Base-by-base conservation (phyloP, 2,329 filamentous ascomycete genomes). In the Xylaria digitata region DNA sequence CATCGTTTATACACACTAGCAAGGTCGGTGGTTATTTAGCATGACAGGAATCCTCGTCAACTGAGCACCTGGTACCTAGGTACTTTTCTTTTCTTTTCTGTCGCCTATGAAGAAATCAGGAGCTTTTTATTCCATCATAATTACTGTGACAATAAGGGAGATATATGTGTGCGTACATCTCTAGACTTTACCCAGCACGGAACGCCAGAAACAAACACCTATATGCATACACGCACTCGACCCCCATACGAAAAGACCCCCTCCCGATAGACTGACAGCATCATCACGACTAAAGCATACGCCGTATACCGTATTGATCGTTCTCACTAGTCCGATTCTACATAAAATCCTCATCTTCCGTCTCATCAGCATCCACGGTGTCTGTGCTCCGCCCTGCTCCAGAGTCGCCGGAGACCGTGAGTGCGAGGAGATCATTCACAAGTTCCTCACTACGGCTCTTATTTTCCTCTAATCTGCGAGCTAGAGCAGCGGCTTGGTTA, bases 281-380 rank as follows among this genome's bases (percentile, higher is more conserved):
- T 37, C 54, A 7, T 34, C 21, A 55, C 30, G 26, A 46, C 13
- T 30, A 13, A n/a, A 6, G 6, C 3, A 19, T n/a, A 58, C 6
- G 13, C 46, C 40, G 19, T 2, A 49, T 43, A 32, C 21, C 9
- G 11, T 3, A 26, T 50, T 26, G 9, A 11, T 32, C n/a, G 6
- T 15, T 34, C 11, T 32, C 32, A 3, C n/a, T 32, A 34, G 26
- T 45, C 21, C 11, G 8, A 23, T 6, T 17, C 67, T 62, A 77
- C 54, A 76, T 76, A 49, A 75, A 75, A 34, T 76, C 75, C 40
- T 76, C 75, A 13, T 76, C 75, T 62, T 77, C 75, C 19, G 75
- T 76, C 67, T 77, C 75, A 30, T 77, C 75, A 0, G 62, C 74
- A 49, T 76, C 75, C 0, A 67, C 66, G 3, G 42, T 63, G 6